phyloP scores from a whole-genome alignment of 2,329 filamentous ascomycete genomes.

The Remersonia thermophila region DNA sequence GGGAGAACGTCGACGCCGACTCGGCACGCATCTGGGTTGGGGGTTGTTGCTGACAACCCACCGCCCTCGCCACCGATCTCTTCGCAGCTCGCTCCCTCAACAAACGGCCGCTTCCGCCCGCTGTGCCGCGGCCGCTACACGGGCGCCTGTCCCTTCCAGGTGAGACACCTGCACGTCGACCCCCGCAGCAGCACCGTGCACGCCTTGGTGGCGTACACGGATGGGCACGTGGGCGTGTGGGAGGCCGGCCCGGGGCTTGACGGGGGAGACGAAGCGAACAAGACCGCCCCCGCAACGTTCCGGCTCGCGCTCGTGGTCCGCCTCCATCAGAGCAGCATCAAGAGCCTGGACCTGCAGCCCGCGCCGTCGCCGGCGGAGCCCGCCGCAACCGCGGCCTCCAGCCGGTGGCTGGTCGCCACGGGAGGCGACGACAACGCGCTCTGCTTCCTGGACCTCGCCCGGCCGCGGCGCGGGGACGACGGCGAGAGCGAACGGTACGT shows the following conservation, averaged over 20 bases:
- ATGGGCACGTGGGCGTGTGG: constrained; percentile 61
- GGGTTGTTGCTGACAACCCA: too few relatives aligned
- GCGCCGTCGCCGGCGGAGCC: not conserved
- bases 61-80: too few relatives aligned
- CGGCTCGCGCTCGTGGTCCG: constrained; percentile 24
- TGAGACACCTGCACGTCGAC: constrained; percentile 29
- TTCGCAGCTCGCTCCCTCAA: not conserved
- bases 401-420: constrained; percentile 45
- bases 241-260: not conserved
- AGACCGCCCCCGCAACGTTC: constrained; percentile 9
- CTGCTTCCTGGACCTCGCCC: constrained; percentile 34
- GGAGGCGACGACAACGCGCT: constrained; percentile 85
- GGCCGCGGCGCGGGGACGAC: constrained; percentile 19
- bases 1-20: too few relatives aligned
- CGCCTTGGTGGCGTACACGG: constrained; percentile 63
- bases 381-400: constrained; percentile 5
- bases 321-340: constrained; percentile 74
- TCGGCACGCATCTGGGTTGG: too few relatives aligned
- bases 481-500: constrained; percentile 4
- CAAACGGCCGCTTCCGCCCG: constrained; percentile 31
- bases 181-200: constrained; percentile 15
- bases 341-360: constrained; percentile 43
- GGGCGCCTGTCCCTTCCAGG: constrained; percentile 63
- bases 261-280: too few relatives aligned
- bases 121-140: constrained; percentile 49